Percentiles rank a stretch among this genome's conserved stretches.
Conservation (phyloP, 345 rosid genomes). For the Cardamine occulta region DNA sequence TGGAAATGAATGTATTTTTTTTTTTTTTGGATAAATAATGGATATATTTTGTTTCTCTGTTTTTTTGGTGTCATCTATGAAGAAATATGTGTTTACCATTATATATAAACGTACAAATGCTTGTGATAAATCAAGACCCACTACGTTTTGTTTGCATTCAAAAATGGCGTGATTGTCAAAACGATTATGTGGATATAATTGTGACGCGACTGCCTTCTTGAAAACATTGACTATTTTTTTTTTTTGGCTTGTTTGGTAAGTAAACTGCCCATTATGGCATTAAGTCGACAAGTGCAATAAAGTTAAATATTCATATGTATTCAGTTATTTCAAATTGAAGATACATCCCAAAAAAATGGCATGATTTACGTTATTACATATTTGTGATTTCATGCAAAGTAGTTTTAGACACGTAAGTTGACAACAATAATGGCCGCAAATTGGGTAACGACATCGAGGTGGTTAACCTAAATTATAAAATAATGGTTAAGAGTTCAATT, state of each 20-base stretch:
- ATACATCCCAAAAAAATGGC: neutral
- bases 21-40: neutral
- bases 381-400: neutral
- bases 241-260: neutral
- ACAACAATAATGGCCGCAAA: neutral
- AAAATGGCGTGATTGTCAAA: too few relatives aligned
- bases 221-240: neutral
- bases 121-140: too few relatives aligned
- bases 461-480: too few relatives aligned
- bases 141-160: too few relatives aligned
- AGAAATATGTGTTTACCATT: neutral
- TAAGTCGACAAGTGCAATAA: neutral
- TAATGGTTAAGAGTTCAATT: too few relatives aligned
- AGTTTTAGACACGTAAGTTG: neutral
- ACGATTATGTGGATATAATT: too few relatives aligned
- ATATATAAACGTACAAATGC: too few relatives aligned
- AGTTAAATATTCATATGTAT: neutral
- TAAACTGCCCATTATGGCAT: neutral
- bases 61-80: too few relatives aligned
- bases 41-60: too few relatives aligned
- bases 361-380: too few relatives aligned
- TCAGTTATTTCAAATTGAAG: neutral
- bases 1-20: neutral
- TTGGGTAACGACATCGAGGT: too few relatives aligned
- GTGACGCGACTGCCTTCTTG: too few relatives aligned